These are phyloP conservation scores for Cyclotella choctawhatcheeana DNA, from an alignment of 108 stramenopile species.

Conservation along the genomic window DNA sequence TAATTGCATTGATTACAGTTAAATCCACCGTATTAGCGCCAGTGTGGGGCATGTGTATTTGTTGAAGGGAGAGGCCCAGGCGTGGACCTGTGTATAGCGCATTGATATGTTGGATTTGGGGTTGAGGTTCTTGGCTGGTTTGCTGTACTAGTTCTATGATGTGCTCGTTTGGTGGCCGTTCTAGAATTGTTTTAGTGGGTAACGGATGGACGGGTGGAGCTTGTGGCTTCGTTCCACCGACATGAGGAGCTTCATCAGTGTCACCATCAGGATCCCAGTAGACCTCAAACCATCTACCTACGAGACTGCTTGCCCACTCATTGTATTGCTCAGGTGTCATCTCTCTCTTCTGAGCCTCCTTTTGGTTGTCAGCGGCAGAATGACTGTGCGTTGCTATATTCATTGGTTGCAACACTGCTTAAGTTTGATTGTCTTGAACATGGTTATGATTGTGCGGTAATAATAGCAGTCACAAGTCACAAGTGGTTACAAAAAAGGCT, in stretches of 20 bases:
- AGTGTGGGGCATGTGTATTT: slow-evolving; percentile 7
- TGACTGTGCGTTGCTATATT: too few relatives aligned
- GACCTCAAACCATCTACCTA: slow-evolving; percentile 84
- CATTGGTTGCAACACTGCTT: too few relatives aligned
- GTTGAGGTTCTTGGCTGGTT: not conserved
- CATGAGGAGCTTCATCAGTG: slow-evolving; percentile 16
- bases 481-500: too few relatives aligned
- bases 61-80: slow-evolving; percentile 31
- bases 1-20: not conserved
- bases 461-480: too few relatives aligned
- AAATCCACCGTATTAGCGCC: not conserved
- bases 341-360: not conserved
- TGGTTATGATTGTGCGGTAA: too few relatives aligned
- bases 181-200: not conserved
- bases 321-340: slow-evolving; percentile 10
- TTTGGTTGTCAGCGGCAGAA: not conserved
- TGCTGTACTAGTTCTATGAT: not conserved
- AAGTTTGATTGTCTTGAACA: too few relatives aligned
- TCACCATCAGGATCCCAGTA: slow-evolving; percentile 62
- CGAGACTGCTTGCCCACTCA: slow-evolving; percentile 68
- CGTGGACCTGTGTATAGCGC: slow-evolving; percentile 19
- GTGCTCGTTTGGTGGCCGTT: slow-evolving; percentile 9
- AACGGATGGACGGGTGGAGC: not conserved
- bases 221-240: not conserved
- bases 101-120: slow-evolving; percentile 17